Evolutionary conservation across 192 early-diverging fungal genomes (phyloP), one percentile per base, ranked within the genome.

Genomic region (Coemansia sp.): DNA sequence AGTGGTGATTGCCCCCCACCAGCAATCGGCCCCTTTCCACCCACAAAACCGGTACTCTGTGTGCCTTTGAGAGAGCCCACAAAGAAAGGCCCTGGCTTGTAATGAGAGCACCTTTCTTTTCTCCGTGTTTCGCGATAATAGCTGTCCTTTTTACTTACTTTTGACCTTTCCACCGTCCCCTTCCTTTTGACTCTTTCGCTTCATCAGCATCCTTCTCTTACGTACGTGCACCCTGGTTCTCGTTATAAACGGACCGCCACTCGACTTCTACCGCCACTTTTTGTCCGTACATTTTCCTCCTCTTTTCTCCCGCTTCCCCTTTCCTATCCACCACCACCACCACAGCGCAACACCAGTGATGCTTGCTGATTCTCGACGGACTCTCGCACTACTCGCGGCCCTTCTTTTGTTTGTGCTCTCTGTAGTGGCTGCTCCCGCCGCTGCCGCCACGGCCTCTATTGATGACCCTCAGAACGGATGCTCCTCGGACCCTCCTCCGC

Each of bases 381-480:
- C 31, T 11, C 29, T 54, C 6, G 51, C 51, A 8, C 11, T 31
- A 29, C 24, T 31, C 27, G 51, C 29, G 51, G 14, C 34, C 31
- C 31, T 63, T 42, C 62, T 63, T n/a, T 27, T 63, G 34, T 44
- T 63, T 17, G 19, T 46, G 14, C 27, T 63, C 29, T 46, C 62
- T 33, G 62, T n/a, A 31, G 48, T 14, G 27, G 63, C 57, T 24
- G 46, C 63, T 34, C 27, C 44, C 35, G 45, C 21, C 35, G 27
- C 44, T 16, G 10, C 37, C 13, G 34, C 31, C 27, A 53, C 66
- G 21, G 31, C 19, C 66, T 45, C 39, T 56, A 62, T 54, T 21
- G 71, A 33, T 19, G 39, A 19, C 24, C 62, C 59, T 34, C 46
- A 36, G 33, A 62, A 61, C 27, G 66, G 64, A 37, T 79, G 77